Conservation (phyloP, 2,329 filamentous ascomycete species). For the Didymella arachidicola region DNA sequence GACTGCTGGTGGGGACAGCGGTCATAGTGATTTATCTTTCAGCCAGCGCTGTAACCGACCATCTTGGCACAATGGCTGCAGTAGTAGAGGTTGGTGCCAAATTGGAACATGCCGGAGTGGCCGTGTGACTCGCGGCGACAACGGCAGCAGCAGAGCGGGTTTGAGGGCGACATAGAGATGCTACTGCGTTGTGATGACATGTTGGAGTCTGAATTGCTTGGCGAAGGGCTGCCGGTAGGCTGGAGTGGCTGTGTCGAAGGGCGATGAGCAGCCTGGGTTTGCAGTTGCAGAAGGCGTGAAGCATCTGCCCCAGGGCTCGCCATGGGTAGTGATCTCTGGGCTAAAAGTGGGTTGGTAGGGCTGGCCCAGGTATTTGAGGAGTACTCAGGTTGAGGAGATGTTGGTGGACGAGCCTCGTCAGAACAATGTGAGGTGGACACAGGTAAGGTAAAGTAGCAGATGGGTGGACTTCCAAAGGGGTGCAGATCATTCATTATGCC, state of each 20-base stretch:
- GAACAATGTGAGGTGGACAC: constrained; percentile 41
- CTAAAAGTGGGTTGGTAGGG: constrained; percentile 48
- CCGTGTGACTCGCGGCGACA: constrained; percentile 44
- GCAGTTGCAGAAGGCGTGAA: constrained; percentile 50
- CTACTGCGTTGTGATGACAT: constrained; percentile 24
- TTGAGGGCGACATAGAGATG: constrained; percentile 24
- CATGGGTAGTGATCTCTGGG: constrained; percentile 39
- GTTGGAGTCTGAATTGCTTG: constrained; percentile 24
- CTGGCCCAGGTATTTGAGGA: constrained; percentile 38
- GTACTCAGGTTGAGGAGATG: constrained; percentile 34
- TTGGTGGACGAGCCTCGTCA: constrained; percentile 40
- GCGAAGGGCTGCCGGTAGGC: constrained; percentile 21
- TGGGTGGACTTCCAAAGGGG: constrained; percentile 15
- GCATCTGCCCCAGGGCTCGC: constrained; percentile 34
- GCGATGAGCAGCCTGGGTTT: constrained; percentile 49
- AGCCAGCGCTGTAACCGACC: constrained; percentile 49
- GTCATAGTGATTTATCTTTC: constrained; percentile 21
- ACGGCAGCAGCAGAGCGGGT: constrained; percentile 42
- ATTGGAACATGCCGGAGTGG: constrained; percentile 44
- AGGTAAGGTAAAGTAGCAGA: constrained; percentile 48
- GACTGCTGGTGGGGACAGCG: not conserved
- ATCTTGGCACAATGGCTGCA: constrained; percentile 52
- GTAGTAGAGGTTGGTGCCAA: constrained; percentile 52
- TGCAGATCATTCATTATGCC: constrained; percentile 22
- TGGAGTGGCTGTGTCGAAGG: constrained; percentile 41